A percentile compares a stretch with the other conserved stretches of the same genome.
Evolutionary conservation across 305 asterid species (phyloP).

Genomic region (Fraxinus dipetala): DNA sequence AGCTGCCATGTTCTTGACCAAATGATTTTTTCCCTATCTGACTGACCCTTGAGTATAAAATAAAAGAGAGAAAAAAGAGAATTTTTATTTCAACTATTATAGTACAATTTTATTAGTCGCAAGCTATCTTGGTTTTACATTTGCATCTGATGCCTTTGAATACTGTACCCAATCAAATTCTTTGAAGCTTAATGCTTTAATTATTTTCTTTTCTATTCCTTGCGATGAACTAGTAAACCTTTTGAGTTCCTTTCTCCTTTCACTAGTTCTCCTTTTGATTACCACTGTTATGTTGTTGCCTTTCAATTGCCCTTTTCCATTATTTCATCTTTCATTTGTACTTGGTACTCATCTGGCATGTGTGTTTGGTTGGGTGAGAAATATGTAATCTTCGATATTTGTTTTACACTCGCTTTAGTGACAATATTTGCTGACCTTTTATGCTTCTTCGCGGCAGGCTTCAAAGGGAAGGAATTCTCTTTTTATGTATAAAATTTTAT

Average conservation of each 20-base stretch:
- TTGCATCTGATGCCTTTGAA: background rate
- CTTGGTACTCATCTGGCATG: background rate
- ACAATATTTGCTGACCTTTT: background rate
- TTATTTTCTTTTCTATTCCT: background rate
- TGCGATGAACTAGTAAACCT: background rate
- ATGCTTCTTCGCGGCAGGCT: background rate
- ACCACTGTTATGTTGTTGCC: background rate
- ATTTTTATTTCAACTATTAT: constrained; percentile 9
- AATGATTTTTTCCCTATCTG: background rate
- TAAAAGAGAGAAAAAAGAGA: background rate
- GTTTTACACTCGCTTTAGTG: constrained; percentile 1
- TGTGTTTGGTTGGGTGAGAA: constrained; percentile 9
- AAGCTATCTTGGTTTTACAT: background rate
- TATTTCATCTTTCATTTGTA: background rate
- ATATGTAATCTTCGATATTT: background rate
- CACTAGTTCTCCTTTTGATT: background rate
- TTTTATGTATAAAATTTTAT: constrained; percentile 10
- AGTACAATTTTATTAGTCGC: background rate
- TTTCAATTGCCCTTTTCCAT: background rate
- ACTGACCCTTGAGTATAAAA: background rate
- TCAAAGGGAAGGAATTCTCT: background rate
- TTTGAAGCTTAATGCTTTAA: background rate
- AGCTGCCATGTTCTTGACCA: constrained; percentile 9
- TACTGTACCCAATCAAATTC: background rate
- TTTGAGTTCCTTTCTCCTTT: constrained; percentile 6